These are phyloP conservation scores for Neodidymelliopsis sp. DNA, from an alignment of 2,329 filamentous ascomycete species.

Conservation along the genomic window DNA sequence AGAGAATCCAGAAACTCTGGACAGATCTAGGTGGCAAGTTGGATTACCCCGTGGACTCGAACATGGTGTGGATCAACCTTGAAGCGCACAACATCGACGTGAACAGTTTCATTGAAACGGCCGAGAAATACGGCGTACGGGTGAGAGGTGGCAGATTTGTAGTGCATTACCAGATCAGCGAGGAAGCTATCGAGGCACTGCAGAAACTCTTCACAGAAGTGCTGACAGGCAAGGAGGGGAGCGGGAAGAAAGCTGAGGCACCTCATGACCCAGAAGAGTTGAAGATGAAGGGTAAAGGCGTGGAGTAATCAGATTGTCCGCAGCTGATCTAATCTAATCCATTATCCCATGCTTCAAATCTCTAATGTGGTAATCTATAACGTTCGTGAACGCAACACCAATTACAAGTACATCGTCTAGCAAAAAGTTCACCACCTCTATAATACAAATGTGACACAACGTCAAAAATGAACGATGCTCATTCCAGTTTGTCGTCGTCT, in stretches of 20 bases:
- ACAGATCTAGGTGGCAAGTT: slow-evolving; percentile 72
- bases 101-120: slow-evolving; percentile 63
- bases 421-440: too few relatives aligned
- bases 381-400: too few relatives aligned
- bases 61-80: slow-evolving; percentile 88
- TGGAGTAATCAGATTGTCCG: slow-evolving; percentile 34
- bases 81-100: slow-evolving; percentile 63
- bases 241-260: slow-evolving; percentile 29
- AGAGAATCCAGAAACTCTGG: slow-evolving; percentile 72
- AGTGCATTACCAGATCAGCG: slow-evolving; percentile 76
- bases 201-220: slow-evolving; percentile 46
- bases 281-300: slow-evolving; percentile 41
- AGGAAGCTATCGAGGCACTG: slow-evolving; percentile 62
- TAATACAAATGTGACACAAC: too few relatives aligned
- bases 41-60: slow-evolving; percentile 78
- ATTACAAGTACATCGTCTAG: neutral
- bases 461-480: too few relatives aligned
- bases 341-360: too few relatives aligned
- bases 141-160: slow-evolving; percentile 67
- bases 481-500: slow-evolving; percentile 36
- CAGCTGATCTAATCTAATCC: too few relatives aligned
- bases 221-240: slow-evolving; percentile 28
- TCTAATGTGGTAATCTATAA: too few relatives aligned
- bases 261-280: slow-evolving; percentile 33
- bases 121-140: slow-evolving; percentile 64